Percentiles rank a stretch among this genome's conserved stretches.
Conservation (phyloP, 2,329 filamentous ascomycete species). For the Berkeleyomyces basicola region DNA sequence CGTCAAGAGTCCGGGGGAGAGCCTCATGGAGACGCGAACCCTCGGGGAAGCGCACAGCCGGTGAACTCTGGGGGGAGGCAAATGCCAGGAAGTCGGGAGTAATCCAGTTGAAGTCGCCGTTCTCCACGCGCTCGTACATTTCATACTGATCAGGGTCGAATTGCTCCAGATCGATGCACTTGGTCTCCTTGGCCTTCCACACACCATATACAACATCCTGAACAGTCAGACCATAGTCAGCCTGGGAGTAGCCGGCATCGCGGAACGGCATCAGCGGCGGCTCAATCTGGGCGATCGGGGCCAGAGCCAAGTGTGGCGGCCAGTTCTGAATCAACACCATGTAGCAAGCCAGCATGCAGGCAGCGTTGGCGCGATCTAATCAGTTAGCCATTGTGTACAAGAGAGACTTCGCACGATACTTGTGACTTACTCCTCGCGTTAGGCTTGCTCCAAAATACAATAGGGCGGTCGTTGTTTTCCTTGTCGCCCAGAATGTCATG, state of each 20-base stretch:
- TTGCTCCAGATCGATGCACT: slow-evolving; percentile 76
- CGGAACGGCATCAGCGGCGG: slow-evolving; percentile 97
- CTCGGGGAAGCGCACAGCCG: slow-evolving; percentile 53
- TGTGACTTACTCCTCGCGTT: slow-evolving; percentile 59
- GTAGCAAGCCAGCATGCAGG: slow-evolving; percentile 89
- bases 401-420: neutral
- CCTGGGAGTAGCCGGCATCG: slow-evolving; percentile 95
- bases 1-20: slow-evolving; percentile 59
- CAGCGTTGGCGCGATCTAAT: slow-evolving; percentile 77
- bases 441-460: slow-evolving; percentile 91
- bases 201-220: slow-evolving; percentile 97
- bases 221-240: slow-evolving; percentile 87
- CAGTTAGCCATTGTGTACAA: neutral
- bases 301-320: slow-evolving; percentile 88
- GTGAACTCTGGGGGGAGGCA: slow-evolving; percentile 77
- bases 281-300: slow-evolving; percentile 90
- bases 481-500: slow-evolving; percentile 88
- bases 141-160: slow-evolving; percentile 98
- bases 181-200: slow-evolving; percentile 96
- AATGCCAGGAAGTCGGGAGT: slow-evolving; percentile 91
- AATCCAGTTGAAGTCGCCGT: slow-evolving; percentile 99
- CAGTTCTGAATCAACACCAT: slow-evolving; percentile 98
- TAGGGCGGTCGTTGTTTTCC: slow-evolving; percentile 73
- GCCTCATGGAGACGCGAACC: slow-evolving; percentile 57
- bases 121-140: slow-evolving; percentile 84